A percentile compares a stretch with the other conserved stretches of the same genome.
Evolutionary conservation across 768 basidiomycete species (phyloP).

Genomic region (Russula compacta): DNA sequence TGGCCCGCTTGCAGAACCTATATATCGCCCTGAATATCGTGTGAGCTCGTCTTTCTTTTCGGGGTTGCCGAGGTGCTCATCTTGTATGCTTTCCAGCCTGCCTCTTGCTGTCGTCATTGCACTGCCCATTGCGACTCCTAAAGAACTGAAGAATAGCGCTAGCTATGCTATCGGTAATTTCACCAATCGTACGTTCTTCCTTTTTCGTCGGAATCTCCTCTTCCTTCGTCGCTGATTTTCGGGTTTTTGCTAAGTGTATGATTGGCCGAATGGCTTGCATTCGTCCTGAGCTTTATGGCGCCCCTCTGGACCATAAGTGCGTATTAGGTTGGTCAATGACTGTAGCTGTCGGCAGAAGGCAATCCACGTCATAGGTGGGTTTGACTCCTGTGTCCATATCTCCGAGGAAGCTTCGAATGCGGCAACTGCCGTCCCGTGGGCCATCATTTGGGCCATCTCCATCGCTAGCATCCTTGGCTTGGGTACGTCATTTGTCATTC

Average conservation of each 20-base stretch:
- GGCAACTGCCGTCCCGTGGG: conserved; percentile 57
- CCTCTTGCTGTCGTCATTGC: conserved; percentile 58
- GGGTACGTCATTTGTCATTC: conserved; percentile 33
- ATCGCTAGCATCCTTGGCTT: conserved; percentile 51
- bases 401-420: conserved; percentile 68
- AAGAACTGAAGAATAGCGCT: conserved; percentile 32
- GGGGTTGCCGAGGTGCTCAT: background rate
- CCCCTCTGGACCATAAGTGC: conserved; percentile 39
- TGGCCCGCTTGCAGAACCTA: conserved; percentile 62
- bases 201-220: background rate
- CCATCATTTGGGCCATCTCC: conserved; percentile 49
- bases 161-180: conserved; percentile 34
- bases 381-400: conserved; percentile 56
- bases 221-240: background rate
- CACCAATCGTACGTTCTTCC: conserved; percentile 27
- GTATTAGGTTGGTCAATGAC: conserved; percentile 5
- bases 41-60: conserved; percentile 30
- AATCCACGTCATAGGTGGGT: conserved; percentile 24
- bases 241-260: conserved; percentile 26
- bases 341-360: background rate
- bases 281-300: conserved; percentile 34
- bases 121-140: conserved; percentile 34
- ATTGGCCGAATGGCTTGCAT: conserved; percentile 37
- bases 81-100: conserved; percentile 30
- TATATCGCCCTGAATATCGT: conserved; percentile 64